These are phyloP conservation scores for Vaccinium corymbosum DNA, from an alignment of 148 eudicot genomes.

Conservation along the genomic window DNA sequence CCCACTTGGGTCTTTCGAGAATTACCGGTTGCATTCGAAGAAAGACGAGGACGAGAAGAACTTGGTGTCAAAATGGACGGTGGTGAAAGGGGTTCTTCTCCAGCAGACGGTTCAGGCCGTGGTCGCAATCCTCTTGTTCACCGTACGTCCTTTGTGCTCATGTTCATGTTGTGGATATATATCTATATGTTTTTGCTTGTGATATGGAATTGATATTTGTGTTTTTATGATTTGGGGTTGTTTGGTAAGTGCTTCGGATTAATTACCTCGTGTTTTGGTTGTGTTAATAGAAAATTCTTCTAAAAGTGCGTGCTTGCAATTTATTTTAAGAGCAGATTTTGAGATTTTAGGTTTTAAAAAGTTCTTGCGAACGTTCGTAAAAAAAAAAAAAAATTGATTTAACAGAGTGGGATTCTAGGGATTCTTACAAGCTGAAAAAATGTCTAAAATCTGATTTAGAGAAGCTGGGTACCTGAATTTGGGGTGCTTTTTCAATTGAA, in stretches of 20 bases:
- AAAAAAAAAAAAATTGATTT: not conserved
- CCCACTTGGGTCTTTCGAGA: slow-evolving; percentile 44
- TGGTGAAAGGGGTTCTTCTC: slow-evolving; percentile 77
- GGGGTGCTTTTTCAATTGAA: not conserved
- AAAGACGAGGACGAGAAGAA: slow-evolving; percentile 82
- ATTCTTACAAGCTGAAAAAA: not conserved
- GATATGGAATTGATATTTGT: not conserved
- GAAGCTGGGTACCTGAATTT: not conserved
- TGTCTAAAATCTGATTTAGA: not conserved
- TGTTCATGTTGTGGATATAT: not conserved
- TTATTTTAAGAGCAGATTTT: not conserved
- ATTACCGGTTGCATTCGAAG: slow-evolving; percentile 62
- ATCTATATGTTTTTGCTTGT: not conserved
- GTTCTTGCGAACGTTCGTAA: not conserved
- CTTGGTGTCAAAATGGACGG: slow-evolving; percentile 56
- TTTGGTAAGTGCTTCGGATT: not conserved
- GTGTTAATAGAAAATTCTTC: not conserved
- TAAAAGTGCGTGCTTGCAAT: not conserved
- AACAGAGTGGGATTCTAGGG: not conserved
- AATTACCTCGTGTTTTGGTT: not conserved
- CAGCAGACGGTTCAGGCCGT: slow-evolving; percentile 74
- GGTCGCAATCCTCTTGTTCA: slow-evolving; percentile 60
- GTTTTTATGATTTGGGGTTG: not conserved
- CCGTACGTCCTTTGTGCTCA: slow-evolving; percentile 36
- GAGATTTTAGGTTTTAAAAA: not conserved